Evolutionary conservation across 768 basidiomycete genomes (phyloP), one percentile per base, ranked within the genome.

Genomic region (Ramaria rubella): DNA sequence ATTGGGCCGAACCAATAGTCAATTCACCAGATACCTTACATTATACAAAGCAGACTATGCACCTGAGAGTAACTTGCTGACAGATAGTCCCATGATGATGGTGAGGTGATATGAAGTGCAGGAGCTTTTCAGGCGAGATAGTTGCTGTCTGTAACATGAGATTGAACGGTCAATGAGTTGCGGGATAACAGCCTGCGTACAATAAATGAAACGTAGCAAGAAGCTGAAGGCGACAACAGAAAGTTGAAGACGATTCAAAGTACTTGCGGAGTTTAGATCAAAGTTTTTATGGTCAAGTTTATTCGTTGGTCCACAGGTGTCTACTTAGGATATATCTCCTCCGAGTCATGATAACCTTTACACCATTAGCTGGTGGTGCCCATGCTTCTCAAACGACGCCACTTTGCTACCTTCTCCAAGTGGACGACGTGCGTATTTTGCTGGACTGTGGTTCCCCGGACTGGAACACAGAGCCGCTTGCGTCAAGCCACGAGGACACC

Each of bases 391-490:
- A 76, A 58, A 78, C 80, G 7, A 78, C 77, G 6, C 88, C 90
- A 2, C 74, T 92, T 42, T 81, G 85, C 7, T 95, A 96, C 69
- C 76, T 98, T 30, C 81, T 99, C 21, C 89, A 97, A 65, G 81
- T 98, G 54, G 96, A 98, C 75, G 93, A 94, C 70, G 86, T 96
- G 21, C 80, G 83, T 57, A 90, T 99, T 63, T 80, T 99, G 19
- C 79, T 99, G 57, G 96, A 99, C 73, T 92, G 95, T 68, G 96
- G 96, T 12, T 89, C 92, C 5, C 89, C 87, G 2, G 90, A 93
- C 72, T 88, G 87, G 86, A 75, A 77, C 23, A 88, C 84, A 31
- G 88, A 90, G 61, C 68, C 69, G 30, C 68, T 73, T 9, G 15
- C 46, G 5, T 57, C 55, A 42, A 71, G 69, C 54, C 45, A 64